Base-by-base conservation (phyloP, 208 protist species). In the Crithidia fasciculata region DNA sequence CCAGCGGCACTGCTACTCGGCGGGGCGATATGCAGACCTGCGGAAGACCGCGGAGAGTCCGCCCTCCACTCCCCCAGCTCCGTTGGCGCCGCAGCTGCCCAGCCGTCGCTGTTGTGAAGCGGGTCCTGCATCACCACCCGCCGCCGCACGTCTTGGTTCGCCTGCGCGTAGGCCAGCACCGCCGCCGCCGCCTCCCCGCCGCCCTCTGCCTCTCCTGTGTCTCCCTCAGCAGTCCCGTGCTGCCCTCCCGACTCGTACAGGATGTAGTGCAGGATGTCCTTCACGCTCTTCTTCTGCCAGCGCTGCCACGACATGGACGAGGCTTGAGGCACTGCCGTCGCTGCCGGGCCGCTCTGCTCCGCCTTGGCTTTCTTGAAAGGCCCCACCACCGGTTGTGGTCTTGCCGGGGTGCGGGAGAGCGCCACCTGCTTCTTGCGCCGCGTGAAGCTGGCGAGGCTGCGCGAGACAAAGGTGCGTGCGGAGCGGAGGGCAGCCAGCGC, bases 381-480 rank as follows among this genome's bases (percentile, higher is more conserved):
- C 13, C 28, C 28, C 28, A 28, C 28, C 28, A 28, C 45, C n/a
- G 9, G 16, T 43, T 52, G 64, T 36, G 43, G 53, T 61, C 54
- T 52, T 0, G 65, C 65, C 8, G 74, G 74, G 10, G 74, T 80
- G 47, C 74, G 71, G 6, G 62, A 74, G 15, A 82, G 64, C 2
- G 72, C 72, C 13, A 74, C 37, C 37, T 78, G 84, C 59, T 56
- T 66, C 57, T 78, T 81, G n/a, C 79, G 75, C 3, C 80, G 81
- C 8, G 83, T 80, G 54, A 93, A 93, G 18, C 59, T 72, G 44
- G 76, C 73, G 50, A 96, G 80, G 63, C 86, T 90, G 36, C 81
- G 84, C 54, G 90, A 67, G 62, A 94, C 82, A 67, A 93, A 96
- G 37, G 69, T 65, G 13, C 91, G 78, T 12, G 88, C 83, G 8